Percentiles rank a stretch among this genome's conserved stretches.
Evolutionary conservation across 208 protist genomes (phyloP).

Genomic region (Crithidia mellificae): DNA sequence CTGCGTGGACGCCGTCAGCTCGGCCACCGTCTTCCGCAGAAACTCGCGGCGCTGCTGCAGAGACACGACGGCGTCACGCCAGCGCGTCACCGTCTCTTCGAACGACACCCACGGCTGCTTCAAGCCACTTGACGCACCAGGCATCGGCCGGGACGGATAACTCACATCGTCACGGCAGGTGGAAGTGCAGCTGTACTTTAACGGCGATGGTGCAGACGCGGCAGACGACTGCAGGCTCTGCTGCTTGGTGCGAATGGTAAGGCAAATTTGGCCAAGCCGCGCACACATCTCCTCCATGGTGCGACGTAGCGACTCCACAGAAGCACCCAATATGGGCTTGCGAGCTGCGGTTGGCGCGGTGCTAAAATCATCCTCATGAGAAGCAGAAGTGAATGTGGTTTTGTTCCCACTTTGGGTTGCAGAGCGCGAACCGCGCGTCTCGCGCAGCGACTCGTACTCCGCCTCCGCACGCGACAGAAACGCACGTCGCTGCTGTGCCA

Average conservation of each 20-base stretch:
- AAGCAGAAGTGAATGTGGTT: background rate
- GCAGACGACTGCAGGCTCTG: background rate
- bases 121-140: background rate
- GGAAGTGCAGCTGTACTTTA: too few species aligned
- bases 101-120: background rate
- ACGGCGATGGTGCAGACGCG: too few species aligned
- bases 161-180: too few species aligned
- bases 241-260: constrained; percentile 11
- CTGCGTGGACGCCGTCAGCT: constrained; percentile 10
- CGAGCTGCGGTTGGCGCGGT: background rate
- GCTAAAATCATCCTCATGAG: background rate
- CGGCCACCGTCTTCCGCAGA: constrained; percentile 10
- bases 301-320: background rate
- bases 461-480: constrained; percentile 18
- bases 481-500: constrained; percentile 12
- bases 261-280: constrained; percentile 3
- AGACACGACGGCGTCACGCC: constrained; percentile 11
- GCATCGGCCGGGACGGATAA: background rate
- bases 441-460: constrained; percentile 21
- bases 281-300: constrained; percentile 10
- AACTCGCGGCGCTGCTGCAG: constrained; percentile 24
- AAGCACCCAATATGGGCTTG: background rate
- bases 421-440: background rate
- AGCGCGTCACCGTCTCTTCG: background rate
- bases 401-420: background rate